Base-by-base conservation (phyloP, 2,329 filamentous ascomycete genomes). In the Xylaria sp. region DNA sequence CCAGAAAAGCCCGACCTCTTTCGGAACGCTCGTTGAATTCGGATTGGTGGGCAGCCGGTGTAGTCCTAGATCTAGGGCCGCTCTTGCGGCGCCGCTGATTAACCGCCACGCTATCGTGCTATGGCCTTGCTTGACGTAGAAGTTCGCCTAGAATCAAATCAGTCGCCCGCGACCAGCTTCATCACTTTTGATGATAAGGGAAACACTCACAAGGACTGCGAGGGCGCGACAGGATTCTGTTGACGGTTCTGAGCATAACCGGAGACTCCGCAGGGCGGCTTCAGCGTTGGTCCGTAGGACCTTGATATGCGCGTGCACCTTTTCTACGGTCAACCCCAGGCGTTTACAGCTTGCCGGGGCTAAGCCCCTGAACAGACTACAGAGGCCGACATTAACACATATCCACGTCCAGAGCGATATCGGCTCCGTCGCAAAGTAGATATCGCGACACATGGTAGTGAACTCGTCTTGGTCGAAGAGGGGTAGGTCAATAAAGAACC, bases 401-500 rank as follows among this genome's bases (percentile, higher is more conserved):
- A 75, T 74, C 76, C 76, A 78, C 13, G 66, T 71, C 71, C 72
- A 74, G 9, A 77, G 63, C 10, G 75, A 76, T 17, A 77, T 69
- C 0, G 74, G 74, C 58, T 75, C 72, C n/a, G 73, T 74, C 6
- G 76, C 75, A 38, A 78, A 77, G 66, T 76, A 78, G 38, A 77
- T 74, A 2, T 70, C 67, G 2, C 73, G 72, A 49, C 76, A 78
- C 58, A 76, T 69, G 23, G 72, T 67, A n/a, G 70, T 64, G 63
- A 78, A 77, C 20, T 76, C 75, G 26, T 74, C 69, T 58, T 74
- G 69, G 10, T 73, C 36, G 20, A 76, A 74, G 15, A 74, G 57
- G 3, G 74, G 73, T 1, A 75, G 49, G 38, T 77, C 75, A 10
- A 76, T 54, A 51, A 78, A 78, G 59, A 77, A 76, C 7, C 72